A percentile compares a stretch with the other conserved stretches of the same genome.
Evolutionary conservation across 345 rosid genomes (phyloP).

Genomic region (Boechera divaricarpa): DNA sequence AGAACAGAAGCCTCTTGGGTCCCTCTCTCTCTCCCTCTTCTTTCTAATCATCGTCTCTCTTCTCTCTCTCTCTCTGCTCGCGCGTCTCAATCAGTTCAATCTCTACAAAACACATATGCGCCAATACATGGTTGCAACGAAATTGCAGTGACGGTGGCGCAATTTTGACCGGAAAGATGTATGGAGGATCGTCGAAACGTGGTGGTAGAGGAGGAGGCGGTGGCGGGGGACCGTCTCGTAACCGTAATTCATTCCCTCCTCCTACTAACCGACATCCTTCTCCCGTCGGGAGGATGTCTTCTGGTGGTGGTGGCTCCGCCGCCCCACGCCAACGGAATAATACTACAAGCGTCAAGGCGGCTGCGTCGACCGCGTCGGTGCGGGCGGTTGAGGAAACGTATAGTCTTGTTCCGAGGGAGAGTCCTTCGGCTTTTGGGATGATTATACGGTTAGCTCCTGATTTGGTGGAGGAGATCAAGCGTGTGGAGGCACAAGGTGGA

Average conservation of each 20-base stretch:
- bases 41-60: conserved; percentile 39
- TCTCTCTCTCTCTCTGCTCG: conserved; percentile 28
- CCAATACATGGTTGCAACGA: conserved; percentile 17
- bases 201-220: conserved; percentile 46
- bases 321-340: conserved; percentile 46
- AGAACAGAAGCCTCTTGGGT: conserved; percentile 33
- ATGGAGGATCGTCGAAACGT: conserved; percentile 58
- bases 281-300: conserved; percentile 50
- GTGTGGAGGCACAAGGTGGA: conserved; percentile 72
- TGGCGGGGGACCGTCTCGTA: conserved; percentile 48
- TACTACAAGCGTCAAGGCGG: conserved; percentile 35
- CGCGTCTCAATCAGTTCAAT: conserved; percentile 44
- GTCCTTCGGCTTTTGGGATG: conserved; percentile 71
- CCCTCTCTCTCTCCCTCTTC: conserved; percentile 27
- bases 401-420: conserved; percentile 67
- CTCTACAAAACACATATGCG: conserved; percentile 15
- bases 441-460: conserved; percentile 81
- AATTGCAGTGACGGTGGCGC: conserved; percentile 36
- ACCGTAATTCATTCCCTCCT: conserved; percentile 57
- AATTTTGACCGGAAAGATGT: conserved; percentile 42
- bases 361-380: conserved; percentile 22
- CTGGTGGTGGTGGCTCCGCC: conserved; percentile 45
- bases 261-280: conserved; percentile 52
- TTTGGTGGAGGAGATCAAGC: conserved; percentile 88
- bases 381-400: conserved; percentile 69